Conservation (phyloP, 306 rosid genomes). For the Medicago ruthenica region DNA sequence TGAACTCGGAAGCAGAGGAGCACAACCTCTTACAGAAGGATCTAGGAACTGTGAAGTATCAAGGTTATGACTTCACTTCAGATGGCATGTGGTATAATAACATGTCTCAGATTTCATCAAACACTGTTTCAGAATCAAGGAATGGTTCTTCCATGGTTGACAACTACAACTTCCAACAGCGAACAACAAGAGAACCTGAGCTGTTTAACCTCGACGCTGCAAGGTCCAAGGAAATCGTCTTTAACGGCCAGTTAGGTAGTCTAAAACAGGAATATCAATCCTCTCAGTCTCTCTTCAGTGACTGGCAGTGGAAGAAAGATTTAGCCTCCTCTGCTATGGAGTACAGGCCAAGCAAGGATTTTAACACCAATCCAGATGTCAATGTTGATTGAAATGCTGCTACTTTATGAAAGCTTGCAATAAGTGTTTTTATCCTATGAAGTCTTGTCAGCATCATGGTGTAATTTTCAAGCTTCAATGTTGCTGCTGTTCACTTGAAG, state of each 20-base stretch:
- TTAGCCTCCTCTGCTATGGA: slow-evolving; percentile 46
- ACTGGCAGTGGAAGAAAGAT: slow-evolving; percentile 68
- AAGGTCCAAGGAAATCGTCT: slow-evolving; percentile 53
- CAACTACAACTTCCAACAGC: slow-evolving; percentile 51
- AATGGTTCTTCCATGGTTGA: slow-evolving; percentile 46
- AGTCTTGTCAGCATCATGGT: slow-evolving; percentile 40
- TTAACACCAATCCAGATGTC: slow-evolving; percentile 49
- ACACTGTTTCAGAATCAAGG: slow-evolving; percentile 52
- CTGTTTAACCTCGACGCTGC: slow-evolving; percentile 46
- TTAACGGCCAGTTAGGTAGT: slow-evolving; percentile 47
- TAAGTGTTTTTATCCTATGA: slow-evolving; percentile 34
- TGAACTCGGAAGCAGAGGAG: slow-evolving; percentile 56
- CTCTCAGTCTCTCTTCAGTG: slow-evolving; percentile 60
- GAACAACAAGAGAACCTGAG: slow-evolving; percentile 50
- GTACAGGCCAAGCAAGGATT: slow-evolving; percentile 53
- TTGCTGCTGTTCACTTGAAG: slow-evolving; percentile 44
- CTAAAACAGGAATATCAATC: slow-evolving; percentile 60
- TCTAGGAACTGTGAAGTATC: slow-evolving; percentile 56
- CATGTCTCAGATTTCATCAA: slow-evolving; percentile 51
- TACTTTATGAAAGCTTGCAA: slow-evolving; percentile 37
- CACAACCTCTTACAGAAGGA: slow-evolving; percentile 57
- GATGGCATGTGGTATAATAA: slow-evolving; percentile 63
- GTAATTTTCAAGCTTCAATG: slow-evolving; percentile 37
- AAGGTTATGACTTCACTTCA: slow-evolving; percentile 53
- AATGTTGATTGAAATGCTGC: slow-evolving; percentile 54